phyloP scores from a whole-genome alignment of 805 yeast species.

The Huiozyma naganishii region DNA sequence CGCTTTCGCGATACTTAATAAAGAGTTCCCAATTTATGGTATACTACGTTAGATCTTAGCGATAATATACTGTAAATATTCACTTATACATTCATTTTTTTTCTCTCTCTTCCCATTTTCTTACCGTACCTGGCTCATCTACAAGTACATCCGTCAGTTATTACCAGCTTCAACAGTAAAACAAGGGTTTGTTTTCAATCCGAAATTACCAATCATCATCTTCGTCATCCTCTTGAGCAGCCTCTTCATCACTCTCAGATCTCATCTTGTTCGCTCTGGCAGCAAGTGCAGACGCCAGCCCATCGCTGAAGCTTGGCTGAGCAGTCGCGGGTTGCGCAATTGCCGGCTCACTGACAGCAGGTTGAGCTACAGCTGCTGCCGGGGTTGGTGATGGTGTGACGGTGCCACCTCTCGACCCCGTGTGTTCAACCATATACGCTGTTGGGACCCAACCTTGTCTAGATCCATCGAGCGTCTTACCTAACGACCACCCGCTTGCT shows the following conservation, averaged over 20 bases:
- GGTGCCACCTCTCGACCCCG: constrained; percentile 23
- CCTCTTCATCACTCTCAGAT: constrained; percentile 56
- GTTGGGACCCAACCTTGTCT: constrained; percentile 97
- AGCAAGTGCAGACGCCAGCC: constrained; percentile 78
- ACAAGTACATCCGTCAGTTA: too few relatives aligned
- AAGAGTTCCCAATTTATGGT: too few relatives aligned
- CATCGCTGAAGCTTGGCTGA: constrained; percentile 51
- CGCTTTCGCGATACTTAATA: too few relatives aligned
- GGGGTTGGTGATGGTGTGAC: constrained; percentile 28
- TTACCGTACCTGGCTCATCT: too few relatives aligned
- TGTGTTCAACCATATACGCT: constrained; percentile 64
- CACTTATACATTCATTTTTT: too few relatives aligned
- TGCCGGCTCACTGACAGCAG: neutral
- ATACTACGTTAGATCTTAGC: too few relatives aligned
- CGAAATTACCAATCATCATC: constrained; percentile 23
- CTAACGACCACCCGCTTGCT: constrained; percentile 91
- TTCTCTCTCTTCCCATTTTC: too few relatives aligned
- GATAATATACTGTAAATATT: too few relatives aligned
- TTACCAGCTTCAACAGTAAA: too few relatives aligned
- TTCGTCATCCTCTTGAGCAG: constrained; percentile 54
- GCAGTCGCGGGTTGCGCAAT: neutral
- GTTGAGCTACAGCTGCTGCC: neutral
- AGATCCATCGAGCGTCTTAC: constrained; percentile 60
- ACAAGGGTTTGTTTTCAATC: too few relatives aligned
- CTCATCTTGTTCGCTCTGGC: constrained; percentile 60